These are phyloP conservation scores for Penicillium sumatraense DNA, from an alignment of 2,329 filamentous ascomycete species.

Conservation along the genomic window DNA sequence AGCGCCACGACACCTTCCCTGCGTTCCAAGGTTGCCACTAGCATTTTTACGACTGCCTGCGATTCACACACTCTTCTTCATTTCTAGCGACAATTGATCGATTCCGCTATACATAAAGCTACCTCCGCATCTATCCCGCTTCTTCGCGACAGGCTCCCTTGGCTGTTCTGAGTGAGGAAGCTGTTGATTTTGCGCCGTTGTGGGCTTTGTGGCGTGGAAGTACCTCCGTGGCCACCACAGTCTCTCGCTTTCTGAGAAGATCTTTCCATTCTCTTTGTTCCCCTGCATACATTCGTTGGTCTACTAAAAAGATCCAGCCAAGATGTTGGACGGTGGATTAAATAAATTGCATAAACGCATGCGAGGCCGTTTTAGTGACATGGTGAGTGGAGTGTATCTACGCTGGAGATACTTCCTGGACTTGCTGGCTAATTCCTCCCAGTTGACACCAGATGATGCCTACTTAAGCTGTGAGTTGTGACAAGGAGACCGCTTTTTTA, in stretches of 20 bases:
- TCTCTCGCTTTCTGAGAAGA: background rate
- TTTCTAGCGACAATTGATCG: background rate
- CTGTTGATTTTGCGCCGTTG: background rate
- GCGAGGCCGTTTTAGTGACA: slow-evolving; percentile 42
- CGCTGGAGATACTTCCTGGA: background rate
- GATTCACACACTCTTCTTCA: background rate
- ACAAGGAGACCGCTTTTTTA: background rate
- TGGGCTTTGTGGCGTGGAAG: background rate
- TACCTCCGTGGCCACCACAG: background rate
- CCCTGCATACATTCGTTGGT: background rate
- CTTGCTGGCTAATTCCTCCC: slow-evolving; percentile 24
- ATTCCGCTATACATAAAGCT: too few species aligned
- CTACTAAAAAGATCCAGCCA: background rate
- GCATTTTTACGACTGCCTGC: background rate
- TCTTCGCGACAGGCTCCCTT: background rate
- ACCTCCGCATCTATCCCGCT: background rate
- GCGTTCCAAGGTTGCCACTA: too few species aligned
- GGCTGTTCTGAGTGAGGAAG: background rate
- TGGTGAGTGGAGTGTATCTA: slow-evolving; percentile 36
- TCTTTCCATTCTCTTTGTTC: background rate
- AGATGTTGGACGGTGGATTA: slow-evolving; percentile 25
- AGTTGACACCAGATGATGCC: slow-evolving; percentile 66
- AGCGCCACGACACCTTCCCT: background rate
- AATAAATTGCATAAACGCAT: slow-evolving; percentile 41
- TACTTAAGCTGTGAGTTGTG: slow-evolving; percentile 69